Evolutionary conservation across 352 stramenopile species (phyloP), one percentile per base, ranked within the genome.

Genomic region (Globisporangium apiculatum): DNA sequence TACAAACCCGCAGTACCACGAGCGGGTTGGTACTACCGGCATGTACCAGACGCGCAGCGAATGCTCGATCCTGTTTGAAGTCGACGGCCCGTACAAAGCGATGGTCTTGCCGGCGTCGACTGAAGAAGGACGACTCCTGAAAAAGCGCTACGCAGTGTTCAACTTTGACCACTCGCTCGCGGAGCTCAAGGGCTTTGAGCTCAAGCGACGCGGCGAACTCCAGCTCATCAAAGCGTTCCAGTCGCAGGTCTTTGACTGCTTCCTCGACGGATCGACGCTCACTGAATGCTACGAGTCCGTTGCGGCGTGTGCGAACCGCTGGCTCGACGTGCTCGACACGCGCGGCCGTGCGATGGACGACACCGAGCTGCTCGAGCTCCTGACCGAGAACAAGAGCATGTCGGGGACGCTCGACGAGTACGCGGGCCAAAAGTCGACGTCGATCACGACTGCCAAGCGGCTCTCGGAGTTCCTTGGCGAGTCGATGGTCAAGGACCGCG

Each of bases 151-250:
- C 53, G 83, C 83, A n/a, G 83, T 94, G 12, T 94, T 94, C 52
- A 91, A 94, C 61, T 89, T 91, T 58, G 80, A 91, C 52, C 65
- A 87, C 40, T 89, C 82, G 41, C 68, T 91, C 9, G 80, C 83
- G 9, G 83, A 94, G 48, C 58, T 94, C 3, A 94, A 94, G 54
- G 81, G 97, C 7, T 99, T 99, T 64, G 97, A 99, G 68, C 77
- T 99, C 17, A 99, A 99, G 72, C 93, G 97, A 50, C 89, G 97
- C 59, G 97, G 97, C 55, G 97, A 99, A 65, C 72, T 99, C 9
- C 95, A 99, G 68, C 72, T 99, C 18, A 99, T 99, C 73, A 99
- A 99, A 68, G 96, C 94, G 4, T 99, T 99, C 73, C 97, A 99
- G 71, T 89, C 73, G 3, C 93, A 99, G 77, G 93, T 99, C 9